Evolutionary conservation across 805 yeast genomes (phyloP), one percentile per base, ranked within the genome.

Genomic region (Dipodascopsis uninucleata): DNA sequence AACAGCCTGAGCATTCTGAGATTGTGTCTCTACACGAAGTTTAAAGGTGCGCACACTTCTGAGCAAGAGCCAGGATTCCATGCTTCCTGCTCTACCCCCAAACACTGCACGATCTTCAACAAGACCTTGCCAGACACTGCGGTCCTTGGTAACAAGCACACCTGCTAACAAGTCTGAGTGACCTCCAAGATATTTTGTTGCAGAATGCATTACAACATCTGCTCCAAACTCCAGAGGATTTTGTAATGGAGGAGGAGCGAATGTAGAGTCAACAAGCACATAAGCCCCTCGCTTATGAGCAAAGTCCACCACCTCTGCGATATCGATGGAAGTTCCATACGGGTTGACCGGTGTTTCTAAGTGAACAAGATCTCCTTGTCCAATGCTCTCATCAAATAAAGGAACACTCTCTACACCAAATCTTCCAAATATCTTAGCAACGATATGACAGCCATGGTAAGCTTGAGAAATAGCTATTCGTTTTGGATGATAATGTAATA

Each of bases 101-200:
- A 88, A 65, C 48, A 71, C 74, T 6, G 79, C 64, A 57, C 97
- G 73, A 56, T 89, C 96, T 0, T 61, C 63, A 4, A 71, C 63
- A 49, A 89, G 70, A 33, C 68, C 59, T 18, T 67, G 55, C 45
- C 75, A 74, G 4, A 71, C 71, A 2, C 68, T 64, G 6, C 59
- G 54, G 48, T 77, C 77, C 60, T 81, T 80, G n/a, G 84, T 79
- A 16, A 81, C 78, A 16, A 88, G 65, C 9, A 82, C 70, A 26
- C 97, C 97, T 4, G 95, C 88, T 39, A 89, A 69, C 33, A 88
- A 68, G 63, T 89, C 97, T 5, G 95, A 85, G 65, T 89, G 96
- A n/a, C 97, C 97, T 31, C 95, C 96, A 59, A 87, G 82, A 66
- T 82, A 90, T 62, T 89, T 89, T 0, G 96, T 89, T 1, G 88